Evolutionary conservation across 2,329 filamentous ascomycete genomes (phyloP).

Genomic region (Colletotrichum incanum): DNA sequence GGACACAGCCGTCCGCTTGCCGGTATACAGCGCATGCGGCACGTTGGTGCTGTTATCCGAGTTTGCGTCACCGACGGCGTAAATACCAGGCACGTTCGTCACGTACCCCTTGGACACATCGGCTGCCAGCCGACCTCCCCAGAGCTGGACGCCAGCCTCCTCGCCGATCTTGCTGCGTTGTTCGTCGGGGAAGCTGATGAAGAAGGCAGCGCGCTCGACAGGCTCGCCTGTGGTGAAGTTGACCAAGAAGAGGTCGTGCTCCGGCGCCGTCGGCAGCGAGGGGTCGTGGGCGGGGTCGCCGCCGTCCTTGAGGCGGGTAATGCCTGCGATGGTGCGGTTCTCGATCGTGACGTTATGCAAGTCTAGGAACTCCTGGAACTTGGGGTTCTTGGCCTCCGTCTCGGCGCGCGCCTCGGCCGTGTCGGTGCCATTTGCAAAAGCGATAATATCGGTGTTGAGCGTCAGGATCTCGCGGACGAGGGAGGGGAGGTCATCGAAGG

Average conservation of each 20-base stretch:
- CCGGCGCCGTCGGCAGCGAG: slow-evolving; percentile 59
- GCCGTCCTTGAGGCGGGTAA: slow-evolving; percentile 64
- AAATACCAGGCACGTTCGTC: slow-evolving; percentile 70
- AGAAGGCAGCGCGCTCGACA: slow-evolving; percentile 66
- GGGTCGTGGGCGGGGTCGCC: slow-evolving; percentile 58
- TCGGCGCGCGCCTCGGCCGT: slow-evolving; percentile 59
- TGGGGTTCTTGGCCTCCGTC: slow-evolving; percentile 57
- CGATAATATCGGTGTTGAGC: slow-evolving; percentile 69
- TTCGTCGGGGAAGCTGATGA: slow-evolving; percentile 63
- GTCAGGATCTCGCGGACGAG: slow-evolving; percentile 68
- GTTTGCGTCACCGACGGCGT: slow-evolving; percentile 73
- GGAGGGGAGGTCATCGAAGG: slow-evolving; percentile 59
- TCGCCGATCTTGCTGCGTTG: slow-evolving; percentile 65
- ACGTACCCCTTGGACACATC: slow-evolving; percentile 59
- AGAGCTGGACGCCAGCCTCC: slow-evolving; percentile 63
- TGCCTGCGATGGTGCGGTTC: slow-evolving; percentile 66
- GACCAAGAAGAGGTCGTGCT: slow-evolving; percentile 71
- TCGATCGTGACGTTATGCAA: slow-evolving; percentile 68
- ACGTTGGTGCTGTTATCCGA: slow-evolving; percentile 73
- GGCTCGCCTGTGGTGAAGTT: slow-evolving; percentile 63
- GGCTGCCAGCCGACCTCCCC: slow-evolving; percentile 60
- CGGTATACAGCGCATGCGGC: slow-evolving; percentile 72
- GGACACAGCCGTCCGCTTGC: slow-evolving; percentile 71
- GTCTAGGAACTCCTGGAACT: slow-evolving; percentile 66
- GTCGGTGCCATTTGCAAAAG: slow-evolving; percentile 73